Percentiles rank a stretch among this genome's conserved stretches.
Conservation (phyloP, 805 yeast species). For the Ogataea nitratoaversa region DNA sequence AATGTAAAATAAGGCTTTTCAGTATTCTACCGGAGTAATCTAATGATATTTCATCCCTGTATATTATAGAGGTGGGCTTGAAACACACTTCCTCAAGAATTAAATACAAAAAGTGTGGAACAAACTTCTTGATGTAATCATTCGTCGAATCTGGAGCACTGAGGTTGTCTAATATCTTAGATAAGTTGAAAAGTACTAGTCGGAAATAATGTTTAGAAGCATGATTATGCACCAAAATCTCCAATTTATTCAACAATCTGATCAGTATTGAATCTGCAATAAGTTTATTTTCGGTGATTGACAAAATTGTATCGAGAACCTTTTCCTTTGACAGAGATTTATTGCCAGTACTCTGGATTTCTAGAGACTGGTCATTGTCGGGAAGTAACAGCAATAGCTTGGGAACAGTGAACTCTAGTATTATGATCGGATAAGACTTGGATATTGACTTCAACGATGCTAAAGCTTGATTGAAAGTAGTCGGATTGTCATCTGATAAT, state of each 20-base stretch:
- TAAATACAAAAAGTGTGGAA: slow-evolving; percentile 35
- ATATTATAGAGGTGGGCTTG: slow-evolving; percentile 10
- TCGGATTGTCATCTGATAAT: slow-evolving; percentile 45
- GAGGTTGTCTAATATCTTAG: slow-evolving; percentile 17
- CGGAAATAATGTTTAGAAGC: slow-evolving; percentile 21
- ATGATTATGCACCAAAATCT: slow-evolving; percentile 8
- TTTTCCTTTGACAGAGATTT: slow-evolving; percentile 25
- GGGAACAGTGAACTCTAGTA: slow-evolving; percentile 51
- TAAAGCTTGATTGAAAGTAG: slow-evolving; percentile 50
- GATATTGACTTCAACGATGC: slow-evolving; percentile 50
- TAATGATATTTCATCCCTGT: slow-evolving; percentile 23
- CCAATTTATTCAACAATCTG: slow-evolving; percentile 39
- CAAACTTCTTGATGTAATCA: slow-evolving; percentile 39
- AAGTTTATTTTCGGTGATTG: slow-evolving; percentile 38
- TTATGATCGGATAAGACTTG: slow-evolving; percentile 32
- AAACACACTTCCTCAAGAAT: slow-evolving; percentile 10
- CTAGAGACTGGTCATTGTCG: slow-evolving; percentile 19
- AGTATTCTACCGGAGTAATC: slow-evolving; percentile 40
- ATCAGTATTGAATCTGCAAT: slow-evolving; percentile 42
- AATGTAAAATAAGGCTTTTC: slow-evolving; percentile 37
- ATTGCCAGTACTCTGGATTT: neutral
- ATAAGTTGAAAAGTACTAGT: slow-evolving; percentile 21
- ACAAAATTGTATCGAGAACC: slow-evolving; percentile 32
- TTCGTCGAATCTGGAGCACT: slow-evolving; percentile 12
- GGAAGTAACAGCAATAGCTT: slow-evolving; percentile 49